A percentile compares a stretch with the other conserved stretches of the same genome.
Evolutionary conservation across 148 eudicot species (phyloP).

Genomic region (Pouteria glomerata): DNA sequence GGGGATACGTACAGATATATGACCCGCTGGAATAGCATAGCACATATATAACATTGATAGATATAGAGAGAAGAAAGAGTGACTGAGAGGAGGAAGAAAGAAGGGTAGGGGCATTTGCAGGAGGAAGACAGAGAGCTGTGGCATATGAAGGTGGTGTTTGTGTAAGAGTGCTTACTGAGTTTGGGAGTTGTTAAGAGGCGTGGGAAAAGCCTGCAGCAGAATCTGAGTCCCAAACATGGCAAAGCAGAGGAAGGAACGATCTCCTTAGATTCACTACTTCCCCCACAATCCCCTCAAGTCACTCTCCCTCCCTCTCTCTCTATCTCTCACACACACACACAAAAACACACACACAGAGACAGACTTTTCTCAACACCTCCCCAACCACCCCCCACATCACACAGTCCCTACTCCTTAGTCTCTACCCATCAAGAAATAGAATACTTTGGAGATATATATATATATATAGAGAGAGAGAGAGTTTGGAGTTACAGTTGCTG

Average conservation of each 20-base stretch:
- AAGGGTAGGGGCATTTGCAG: not conserved
- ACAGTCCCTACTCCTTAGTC: not conserved
- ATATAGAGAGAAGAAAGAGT: too few relatives aligned
- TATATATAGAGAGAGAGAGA: not conserved
- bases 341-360: not conserved
- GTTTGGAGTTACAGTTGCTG: too few relatives aligned
- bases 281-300: not conserved
- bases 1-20: too few relatives aligned
- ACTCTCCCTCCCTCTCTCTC: not conserved
- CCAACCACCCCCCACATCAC: constrained; percentile 1
- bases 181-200: constrained; percentile 28
- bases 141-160: not conserved
- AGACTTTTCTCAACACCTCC: not conserved
- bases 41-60: not conserved
- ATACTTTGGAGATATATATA: not conserved
- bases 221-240: constrained; percentile 33
- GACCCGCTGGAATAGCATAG: not conserved
- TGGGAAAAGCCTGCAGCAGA: constrained; percentile 22
- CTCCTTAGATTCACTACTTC: constrained; percentile 10
- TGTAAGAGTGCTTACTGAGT: constrained; percentile 1
- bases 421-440: not conserved
- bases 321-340: not conserved
- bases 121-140: not conserved
- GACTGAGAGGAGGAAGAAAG: not conserved
- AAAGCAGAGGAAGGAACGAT: constrained; percentile 24